Percentiles rank a stretch among this genome's conserved stretches.
These are phyloP conservation scores for Podila clonocystis DNA, from an alignment of 192 early-diverging fungal species.

Conservation along the genomic window DNA sequence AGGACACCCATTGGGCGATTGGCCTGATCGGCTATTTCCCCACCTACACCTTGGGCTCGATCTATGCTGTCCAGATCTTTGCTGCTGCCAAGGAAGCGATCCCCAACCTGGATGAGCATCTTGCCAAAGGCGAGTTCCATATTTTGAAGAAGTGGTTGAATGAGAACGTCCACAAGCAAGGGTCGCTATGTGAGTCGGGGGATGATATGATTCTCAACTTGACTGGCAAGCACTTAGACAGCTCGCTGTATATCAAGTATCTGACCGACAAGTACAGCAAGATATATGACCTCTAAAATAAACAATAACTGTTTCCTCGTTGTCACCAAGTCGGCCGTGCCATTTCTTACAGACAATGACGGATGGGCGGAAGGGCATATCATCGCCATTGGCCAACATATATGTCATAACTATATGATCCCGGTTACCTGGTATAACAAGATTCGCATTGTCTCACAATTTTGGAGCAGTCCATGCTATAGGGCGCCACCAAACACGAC, in stretches of 20 bases:
- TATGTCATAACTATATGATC: too few relatives aligned
- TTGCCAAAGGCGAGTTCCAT: slow-evolving; percentile 27
- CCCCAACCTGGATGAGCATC: slow-evolving; percentile 4
- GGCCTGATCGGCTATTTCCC: slow-evolving; percentile 37
- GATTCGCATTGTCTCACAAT: too few relatives aligned
- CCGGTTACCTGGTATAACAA: too few relatives aligned
- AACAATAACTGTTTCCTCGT: background rate
- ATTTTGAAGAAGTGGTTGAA: slow-evolving; percentile 28
- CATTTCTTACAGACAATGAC: too few relatives aligned
- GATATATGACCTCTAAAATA: slow-evolving; percentile 45
- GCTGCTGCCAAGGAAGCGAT: background rate
- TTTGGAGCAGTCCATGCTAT: too few relatives aligned
- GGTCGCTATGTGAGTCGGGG: slow-evolving; percentile 7
- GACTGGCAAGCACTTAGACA: slow-evolving; percentile 17
- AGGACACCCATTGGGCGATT: slow-evolving; percentile 31
- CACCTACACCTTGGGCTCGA: slow-evolving; percentile 29
- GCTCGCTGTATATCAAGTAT: slow-evolving; percentile 8
- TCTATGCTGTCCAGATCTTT: slow-evolving; percentile 5
- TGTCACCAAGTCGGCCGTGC: too few relatives aligned
- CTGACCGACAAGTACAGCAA: slow-evolving; percentile 35
- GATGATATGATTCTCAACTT: slow-evolving; percentile 19
- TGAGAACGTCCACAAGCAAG: slow-evolving; percentile 31
- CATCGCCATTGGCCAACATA: too few relatives aligned
- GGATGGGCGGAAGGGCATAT: too few relatives aligned
- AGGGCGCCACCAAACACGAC: too few relatives aligned